Conservation (phyloP, 805 yeast species). For the Starmerella stellata region DNA sequence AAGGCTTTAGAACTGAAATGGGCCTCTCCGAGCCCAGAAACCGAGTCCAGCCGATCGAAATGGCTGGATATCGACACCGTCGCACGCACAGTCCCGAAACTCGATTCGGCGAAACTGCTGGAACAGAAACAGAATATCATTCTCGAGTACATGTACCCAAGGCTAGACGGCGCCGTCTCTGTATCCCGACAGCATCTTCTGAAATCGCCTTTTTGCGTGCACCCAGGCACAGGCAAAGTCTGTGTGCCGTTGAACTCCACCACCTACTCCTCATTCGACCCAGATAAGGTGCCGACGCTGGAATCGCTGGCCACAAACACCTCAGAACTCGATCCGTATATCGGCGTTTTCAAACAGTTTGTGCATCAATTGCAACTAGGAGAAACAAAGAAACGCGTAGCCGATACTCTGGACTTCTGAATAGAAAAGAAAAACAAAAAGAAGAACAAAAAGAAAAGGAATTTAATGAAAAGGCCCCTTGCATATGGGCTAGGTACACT, state of each 20-base stretch:
- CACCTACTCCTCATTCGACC: constrained; percentile 41
- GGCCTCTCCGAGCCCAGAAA: constrained; percentile 27
- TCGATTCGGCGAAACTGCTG: constrained; percentile 33
- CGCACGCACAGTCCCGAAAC: constrained; percentile 25
- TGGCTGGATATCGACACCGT: constrained; percentile 52
- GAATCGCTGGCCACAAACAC: constrained; percentile 45
- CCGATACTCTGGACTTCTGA: constrained; percentile 17
- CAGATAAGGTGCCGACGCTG: constrained; percentile 62
- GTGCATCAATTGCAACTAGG: constrained; percentile 40
- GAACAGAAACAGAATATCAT: constrained; percentile 72
- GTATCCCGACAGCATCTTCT: constrained; percentile 75
- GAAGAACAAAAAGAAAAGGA: too few species aligned
- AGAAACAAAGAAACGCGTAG: constrained; percentile 23
- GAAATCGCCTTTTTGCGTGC: constrained; percentile 92
- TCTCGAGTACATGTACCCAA: constrained; percentile 66
- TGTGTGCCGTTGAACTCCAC: constrained; percentile 55
- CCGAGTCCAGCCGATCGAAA: constrained; percentile 38
- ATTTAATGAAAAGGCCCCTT: too few species aligned
- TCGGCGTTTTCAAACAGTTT: constrained; percentile 45
- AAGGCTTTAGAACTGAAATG: constrained; percentile 40
- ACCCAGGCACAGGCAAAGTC: constrained; percentile 86
- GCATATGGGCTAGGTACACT: too few species aligned
- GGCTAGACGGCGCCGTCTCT: constrained; percentile 85
- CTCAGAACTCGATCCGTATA: constrained; percentile 50
- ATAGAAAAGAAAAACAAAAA: too few species aligned